Conservation (phyloP, 2,329 filamentous ascomycete genomes). For the Trichoderma citrinoviride region DNA sequence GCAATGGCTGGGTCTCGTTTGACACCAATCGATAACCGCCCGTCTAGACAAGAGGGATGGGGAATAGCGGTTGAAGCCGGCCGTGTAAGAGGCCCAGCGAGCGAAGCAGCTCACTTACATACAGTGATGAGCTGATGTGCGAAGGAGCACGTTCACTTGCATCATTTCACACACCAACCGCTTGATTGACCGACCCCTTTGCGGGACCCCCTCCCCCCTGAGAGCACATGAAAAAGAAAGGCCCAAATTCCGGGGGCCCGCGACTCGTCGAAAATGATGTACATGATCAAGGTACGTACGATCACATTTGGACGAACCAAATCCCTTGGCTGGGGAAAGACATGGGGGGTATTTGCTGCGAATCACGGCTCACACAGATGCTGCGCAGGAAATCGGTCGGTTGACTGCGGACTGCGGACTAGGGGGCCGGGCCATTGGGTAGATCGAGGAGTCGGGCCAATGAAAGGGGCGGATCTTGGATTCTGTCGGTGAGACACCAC, state of each 20-base stretch:
- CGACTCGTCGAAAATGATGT: constrained; percentile 24
- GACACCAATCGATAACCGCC: neutral
- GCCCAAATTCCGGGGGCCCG: neutral
- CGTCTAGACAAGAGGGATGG: neutral
- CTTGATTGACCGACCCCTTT: neutral
- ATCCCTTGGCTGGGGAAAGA: neutral
- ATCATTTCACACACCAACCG: neutral
- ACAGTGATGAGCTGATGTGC: neutral
- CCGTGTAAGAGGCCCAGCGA: neutral
- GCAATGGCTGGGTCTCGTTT: neutral
- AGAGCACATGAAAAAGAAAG: neutral
- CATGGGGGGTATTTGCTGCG: neutral
- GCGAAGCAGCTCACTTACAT: neutral
- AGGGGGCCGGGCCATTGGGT: constrained; percentile 13
- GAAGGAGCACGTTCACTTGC: neutral
- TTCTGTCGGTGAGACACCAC: constrained; percentile 4
- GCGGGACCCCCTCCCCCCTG: neutral
- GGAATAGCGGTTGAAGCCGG: neutral
- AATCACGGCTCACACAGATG: constrained; percentile 18
- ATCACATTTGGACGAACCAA: constrained; percentile 19
- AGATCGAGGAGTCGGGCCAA: constrained; percentile 18
- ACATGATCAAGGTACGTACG: neutral
- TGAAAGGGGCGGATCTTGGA: constrained; percentile 18
- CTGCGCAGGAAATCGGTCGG: constrained; percentile 10
- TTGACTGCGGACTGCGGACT: constrained; percentile 19